Base-by-base conservation (phyloP, 495 filamentous ascomycete genomes). In the Aspergillus ellipticus region DNA sequence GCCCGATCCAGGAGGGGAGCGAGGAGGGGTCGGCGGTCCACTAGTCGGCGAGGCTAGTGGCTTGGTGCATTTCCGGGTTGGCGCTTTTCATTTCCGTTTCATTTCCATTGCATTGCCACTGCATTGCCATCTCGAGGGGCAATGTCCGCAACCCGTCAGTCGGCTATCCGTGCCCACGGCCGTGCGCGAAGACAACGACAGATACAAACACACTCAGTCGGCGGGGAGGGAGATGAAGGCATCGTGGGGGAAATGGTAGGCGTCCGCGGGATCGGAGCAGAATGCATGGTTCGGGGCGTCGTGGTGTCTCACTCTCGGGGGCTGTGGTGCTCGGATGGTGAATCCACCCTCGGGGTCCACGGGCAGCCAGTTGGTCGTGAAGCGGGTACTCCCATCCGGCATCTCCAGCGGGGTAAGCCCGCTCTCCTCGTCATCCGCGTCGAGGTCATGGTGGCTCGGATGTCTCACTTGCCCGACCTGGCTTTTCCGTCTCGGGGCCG, bases 341-440 rank as follows among this genome's bases (percentile, higher is more conserved):
- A 73, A 69, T 4, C 72, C 72, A n/a, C 61, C 70, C 15, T 61
- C 54, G 0, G 68, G 62, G 46, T 74, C 72, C 0, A 74, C 72
- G 4, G 72, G 72, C 1, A 74, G 58, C 72, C 72, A 74, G 51
- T 74, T 74, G 2, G 63, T 51, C 9, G 68, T 70, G 28, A 64
- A 53, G 16, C 72, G 70, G 2, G 66, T 71, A 35, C 57, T 67
- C 0, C 72, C 72, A 45, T 74, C 72, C 2, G 72, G 72, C 72
- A 74, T 74, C 42, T 74, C 70, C 20, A 74, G 59, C 15, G 64
- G 65, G 26, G 68, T 68, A 8, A 66, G 52, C 11, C 22, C 55
- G 0, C 13, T 39, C 11, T 48, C 45, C 21, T 28, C 26, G 22
- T 20, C 21, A 3, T 48, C 20, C 2, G 16, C 1, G 24, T n/a